Percentiles rank a stretch among this genome's conserved stretches.
Evolutionary conservation across 2,329 filamentous ascomycete genomes (phyloP).

Genomic region (Arthrobotrys musiformis): DNA sequence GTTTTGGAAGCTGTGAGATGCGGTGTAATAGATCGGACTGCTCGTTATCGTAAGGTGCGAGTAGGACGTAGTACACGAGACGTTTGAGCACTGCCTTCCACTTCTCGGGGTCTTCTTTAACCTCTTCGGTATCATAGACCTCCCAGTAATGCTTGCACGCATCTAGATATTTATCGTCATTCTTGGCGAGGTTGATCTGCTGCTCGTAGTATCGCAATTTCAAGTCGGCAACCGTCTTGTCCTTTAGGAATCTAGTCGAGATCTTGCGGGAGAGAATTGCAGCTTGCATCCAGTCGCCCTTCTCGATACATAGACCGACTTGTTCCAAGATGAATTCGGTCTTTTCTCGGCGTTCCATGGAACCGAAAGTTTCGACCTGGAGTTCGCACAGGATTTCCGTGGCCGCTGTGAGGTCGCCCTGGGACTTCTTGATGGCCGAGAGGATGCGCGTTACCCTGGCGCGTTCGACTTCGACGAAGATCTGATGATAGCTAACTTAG

Average conservation of each 20-base stretch:
- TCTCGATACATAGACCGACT: conserved; percentile 93
- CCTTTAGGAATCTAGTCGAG: conserved; percentile 89
- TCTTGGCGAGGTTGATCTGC: conserved; percentile 93
- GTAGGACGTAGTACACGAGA: conserved; percentile 96
- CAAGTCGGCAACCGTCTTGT: conserved; percentile 90
- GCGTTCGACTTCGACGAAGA: conserved; percentile 98
- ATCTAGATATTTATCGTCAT: conserved; percentile 96
- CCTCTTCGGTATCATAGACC: conserved; percentile 93
- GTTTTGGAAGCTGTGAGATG: conserved; percentile 83
- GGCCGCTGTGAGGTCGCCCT: conserved; percentile 89
- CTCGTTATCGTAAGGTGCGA: conserved; percentile 97
- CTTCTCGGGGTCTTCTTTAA: conserved; percentile 87
- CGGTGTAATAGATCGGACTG: conserved; percentile 97
- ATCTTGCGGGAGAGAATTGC: conserved; percentile 95
- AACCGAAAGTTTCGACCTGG: conserved; percentile 98
- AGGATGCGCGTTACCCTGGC: conserved; percentile 94
- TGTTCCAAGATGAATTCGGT: conserved; percentile 98
- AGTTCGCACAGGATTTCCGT: conserved; percentile 95
- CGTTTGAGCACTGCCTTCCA: conserved; percentile 87
- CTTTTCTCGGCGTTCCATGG: conserved; percentile 97
- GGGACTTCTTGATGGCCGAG: conserved; percentile 95
- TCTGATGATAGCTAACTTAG: conserved; percentile 66
- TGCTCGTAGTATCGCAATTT: conserved; percentile 98
- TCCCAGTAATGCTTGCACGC: conserved; percentile 98
- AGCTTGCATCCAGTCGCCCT: conserved; percentile 94